Percentiles rank a stretch among this genome's conserved stretches.
Evolutionary conservation across 2,329 filamentous ascomycete species (phyloP).

Genomic region (Hypoxylon sp.): DNA sequence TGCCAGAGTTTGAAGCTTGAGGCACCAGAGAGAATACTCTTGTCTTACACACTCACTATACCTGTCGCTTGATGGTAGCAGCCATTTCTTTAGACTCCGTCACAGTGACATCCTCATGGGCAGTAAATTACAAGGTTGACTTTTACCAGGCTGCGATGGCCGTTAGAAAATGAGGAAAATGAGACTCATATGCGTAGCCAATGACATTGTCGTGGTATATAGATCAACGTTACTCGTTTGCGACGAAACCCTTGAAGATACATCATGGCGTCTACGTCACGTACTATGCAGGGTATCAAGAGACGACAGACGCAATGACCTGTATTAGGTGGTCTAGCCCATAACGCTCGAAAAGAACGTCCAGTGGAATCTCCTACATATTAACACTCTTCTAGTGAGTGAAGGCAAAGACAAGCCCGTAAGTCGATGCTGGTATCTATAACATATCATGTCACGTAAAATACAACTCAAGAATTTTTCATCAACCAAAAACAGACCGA

Average conservation of each 20-base stretch:
- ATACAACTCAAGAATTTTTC: slow-evolving; percentile 36
- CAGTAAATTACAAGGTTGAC: neutral
- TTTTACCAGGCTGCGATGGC: neutral
- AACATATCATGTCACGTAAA: slow-evolving; percentile 43
- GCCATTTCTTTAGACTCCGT: no score
- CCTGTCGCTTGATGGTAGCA: no score
- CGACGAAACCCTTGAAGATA: neutral
- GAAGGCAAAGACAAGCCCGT: slow-evolving; percentile 22
- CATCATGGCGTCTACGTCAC: neutral
- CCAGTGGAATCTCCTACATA: slow-evolving; percentile 15
- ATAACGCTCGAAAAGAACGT: slow-evolving; percentile 3
- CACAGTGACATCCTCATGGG: no score
- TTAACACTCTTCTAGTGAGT: slow-evolving; percentile 18
- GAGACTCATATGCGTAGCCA: neutral
- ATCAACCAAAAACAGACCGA: slow-evolving; percentile 23
- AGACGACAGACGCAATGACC: neutral
- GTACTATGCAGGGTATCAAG: neutral
- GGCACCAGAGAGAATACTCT: no score
- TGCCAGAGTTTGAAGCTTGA: no score
- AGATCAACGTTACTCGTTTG: neutral
- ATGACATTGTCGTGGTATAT: neutral
- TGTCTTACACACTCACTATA: no score
- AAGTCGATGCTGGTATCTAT: slow-evolving; percentile 42
- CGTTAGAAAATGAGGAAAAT: neutral
- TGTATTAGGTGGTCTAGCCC: slow-evolving; percentile 6